phyloP scores from a whole-genome alignment of 768 basidiomycete species.

The Leccinum disarticulatum region DNA sequence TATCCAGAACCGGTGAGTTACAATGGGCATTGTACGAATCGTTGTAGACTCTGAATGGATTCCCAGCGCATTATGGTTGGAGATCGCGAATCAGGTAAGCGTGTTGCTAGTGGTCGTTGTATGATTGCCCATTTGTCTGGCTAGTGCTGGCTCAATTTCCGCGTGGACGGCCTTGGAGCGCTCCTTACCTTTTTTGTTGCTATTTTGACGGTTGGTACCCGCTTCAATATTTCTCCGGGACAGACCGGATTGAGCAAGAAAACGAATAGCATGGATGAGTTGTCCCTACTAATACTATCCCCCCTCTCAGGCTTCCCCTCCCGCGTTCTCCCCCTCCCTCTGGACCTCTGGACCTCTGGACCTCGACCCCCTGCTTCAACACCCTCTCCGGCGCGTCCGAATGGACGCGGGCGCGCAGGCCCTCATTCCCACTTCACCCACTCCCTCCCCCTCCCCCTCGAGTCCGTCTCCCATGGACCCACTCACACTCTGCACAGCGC shows the following conservation, averaged over 20 bases:
- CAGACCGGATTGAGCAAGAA: constrained; percentile 77
- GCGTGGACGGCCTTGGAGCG: constrained; percentile 82
- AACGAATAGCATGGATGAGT: too few relatives aligned
- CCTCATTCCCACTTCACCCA: too few relatives aligned
- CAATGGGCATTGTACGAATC: background rate
- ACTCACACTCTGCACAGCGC: too few relatives aligned
- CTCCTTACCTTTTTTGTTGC: constrained; percentile 75
- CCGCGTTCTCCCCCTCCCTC: too few relatives aligned
- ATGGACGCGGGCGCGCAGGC: too few relatives aligned
- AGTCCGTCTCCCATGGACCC: too few relatives aligned
- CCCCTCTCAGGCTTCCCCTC: too few relatives aligned
- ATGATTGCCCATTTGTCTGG: background rate
- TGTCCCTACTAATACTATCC: too few relatives aligned
- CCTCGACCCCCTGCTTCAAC: too few relatives aligned
- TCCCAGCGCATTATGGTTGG: constrained; percentile 77
- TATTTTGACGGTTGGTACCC: constrained; percentile 71
- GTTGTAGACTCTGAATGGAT: background rate
- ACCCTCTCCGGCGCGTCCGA: too few relatives aligned
- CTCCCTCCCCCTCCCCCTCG: too few relatives aligned
- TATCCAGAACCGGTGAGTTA: constrained; percentile 70
- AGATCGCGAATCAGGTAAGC: constrained; percentile 72
- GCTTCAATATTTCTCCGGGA: constrained; percentile 74
- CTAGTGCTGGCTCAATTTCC: constrained; percentile 82
- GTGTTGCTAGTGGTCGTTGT: background rate
- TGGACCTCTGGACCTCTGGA: too few relatives aligned